Conservation (phyloP, 805 yeast genomes). For the Metschnikowia noctiluminum region DNA sequence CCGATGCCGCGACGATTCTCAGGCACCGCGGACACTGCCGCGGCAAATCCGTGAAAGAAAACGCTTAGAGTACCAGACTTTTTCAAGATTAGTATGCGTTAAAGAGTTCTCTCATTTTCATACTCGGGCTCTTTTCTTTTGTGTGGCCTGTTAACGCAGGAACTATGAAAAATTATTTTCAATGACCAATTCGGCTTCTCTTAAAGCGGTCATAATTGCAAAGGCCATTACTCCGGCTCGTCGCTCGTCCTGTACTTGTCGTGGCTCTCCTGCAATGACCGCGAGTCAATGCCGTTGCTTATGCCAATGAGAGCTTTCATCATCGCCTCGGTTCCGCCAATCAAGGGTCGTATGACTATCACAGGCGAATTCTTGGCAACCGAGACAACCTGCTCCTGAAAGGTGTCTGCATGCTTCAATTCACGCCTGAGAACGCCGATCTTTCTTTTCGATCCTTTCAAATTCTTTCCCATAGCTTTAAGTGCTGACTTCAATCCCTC, state of each 20-base stretch:
- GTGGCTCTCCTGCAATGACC: slow-evolving; percentile 50
- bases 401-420: slow-evolving; percentile 60
- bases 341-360: slow-evolving; percentile 75
- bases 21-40: not conserved
- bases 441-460: slow-evolving; percentile 62
- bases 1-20: not conserved
- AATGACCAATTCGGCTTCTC: too few relatives aligned
- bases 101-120: too few relatives aligned
- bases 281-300: slow-evolving; percentile 74
- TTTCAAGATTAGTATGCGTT: not conserved
- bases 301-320: slow-evolving; percentile 81
- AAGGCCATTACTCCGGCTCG: not conserved
- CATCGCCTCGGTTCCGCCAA: slow-evolving; percentile 90
- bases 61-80: not conserved
- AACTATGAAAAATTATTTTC: too few relatives aligned
- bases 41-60: not conserved
- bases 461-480: slow-evolving; percentile 63
- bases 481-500: slow-evolving; percentile 79
- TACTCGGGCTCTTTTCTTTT: too few relatives aligned
- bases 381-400: slow-evolving; percentile 64
- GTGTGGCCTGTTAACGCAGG: too few relatives aligned
- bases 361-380: slow-evolving; percentile 78
- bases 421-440: slow-evolving; percentile 57
- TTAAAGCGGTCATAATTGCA: too few relatives aligned
- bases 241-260: slow-evolving; percentile 56